Evolutionary conservation across 768 basidiomycete genomes (phyloP), one percentile per base, ranked within the genome.

Genomic region (Mycena amicta): DNA sequence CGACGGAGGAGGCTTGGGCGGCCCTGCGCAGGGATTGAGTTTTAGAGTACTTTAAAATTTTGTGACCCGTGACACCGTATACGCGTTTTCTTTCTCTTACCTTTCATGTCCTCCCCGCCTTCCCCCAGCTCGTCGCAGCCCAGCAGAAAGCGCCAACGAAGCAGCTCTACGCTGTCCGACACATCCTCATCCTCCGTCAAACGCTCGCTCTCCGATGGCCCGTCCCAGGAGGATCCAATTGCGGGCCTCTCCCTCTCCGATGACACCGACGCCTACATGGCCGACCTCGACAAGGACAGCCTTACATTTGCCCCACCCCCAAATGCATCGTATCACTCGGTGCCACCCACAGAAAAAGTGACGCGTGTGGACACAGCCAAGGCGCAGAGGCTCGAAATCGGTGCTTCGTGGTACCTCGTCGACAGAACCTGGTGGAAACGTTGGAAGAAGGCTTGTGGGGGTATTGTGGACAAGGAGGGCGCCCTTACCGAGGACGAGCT

Each of bases 401-500:
- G 89, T 45, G 85, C 93, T 51, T 85, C 79, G 8, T 95, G 93
- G 93, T 93, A 84, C 73, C 74, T 95, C 50, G 78, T 95, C 27
- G 80, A 87, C 22, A 72, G 81, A 50, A 65, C 67, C 22, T 96
- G 93, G 93, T 90, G 82, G 76, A 81, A 81, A 57, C 83, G 85
- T 30, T 95, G 90, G 88, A 73, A 80, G 60, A 84, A 83, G 65
- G 92, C 90, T 12, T 88, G 88, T 67, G 80, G 83, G 0, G 90
- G 89, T 27, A 73, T 84, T 61, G 68, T 77, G 26, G 88, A 89
- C 77, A 92, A 90, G 73, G 80, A 87, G 66, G 89, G 85, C 18
- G 69, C 74, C 2, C 68, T 90, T 29, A 74, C 79, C 29, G 88
- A 90, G 70, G 71, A 80, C 23, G 80, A 88, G 59, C 70, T 93